A percentile compares a stretch with the other conserved stretches of the same genome.
Evolutionary conservation across 805 yeast species (phyloP).

Genomic region (Pichia heedii): DNA sequence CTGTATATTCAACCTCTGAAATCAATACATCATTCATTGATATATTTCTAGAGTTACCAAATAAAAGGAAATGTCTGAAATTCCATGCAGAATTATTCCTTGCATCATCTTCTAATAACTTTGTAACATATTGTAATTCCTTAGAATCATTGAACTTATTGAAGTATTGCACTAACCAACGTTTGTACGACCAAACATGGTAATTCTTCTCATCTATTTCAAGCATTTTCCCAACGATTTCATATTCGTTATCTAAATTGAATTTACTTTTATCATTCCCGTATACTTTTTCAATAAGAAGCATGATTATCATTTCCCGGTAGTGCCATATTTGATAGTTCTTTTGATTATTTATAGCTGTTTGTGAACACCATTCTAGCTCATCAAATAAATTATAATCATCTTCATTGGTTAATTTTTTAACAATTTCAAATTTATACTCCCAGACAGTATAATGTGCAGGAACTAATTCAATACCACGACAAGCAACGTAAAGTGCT

Average conservation of each 20-base stretch:
- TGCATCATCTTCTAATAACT: slow-evolving; percentile 50
- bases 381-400: slow-evolving; percentile 38
- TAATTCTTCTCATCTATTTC: slow-evolving; percentile 81
- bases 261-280: slow-evolving; percentile 19
- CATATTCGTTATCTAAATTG: slow-evolving; percentile 43
- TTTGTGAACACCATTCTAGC: slow-evolving; percentile 67
- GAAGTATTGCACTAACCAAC: slow-evolving; percentile 66
- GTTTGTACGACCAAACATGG: slow-evolving; percentile 91
- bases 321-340: slow-evolving; percentile 98
- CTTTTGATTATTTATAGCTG: slow-evolving; percentile 72
- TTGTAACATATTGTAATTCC: slow-evolving; percentile 46
- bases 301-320: slow-evolving; percentile 54
- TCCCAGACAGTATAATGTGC: slow-evolving; percentile 93
- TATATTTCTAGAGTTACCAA: slow-evolving; percentile 14
- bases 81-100: slow-evolving; percentile 93
- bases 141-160: slow-evolving; percentile 32
- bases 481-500: slow-evolving; percentile 57
- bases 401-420: slow-evolving; percentile 21
- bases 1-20: slow-evolving; percentile 47
- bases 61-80: slow-evolving; percentile 59
- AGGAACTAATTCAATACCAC: slow-evolving; percentile 59
- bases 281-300: slow-evolving; percentile 9
- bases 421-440: slow-evolving; percentile 48
- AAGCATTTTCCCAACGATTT: slow-evolving; percentile 58
- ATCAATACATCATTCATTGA: slow-evolving; percentile 16